These are phyloP conservation scores for Ophiocordyceps sinensis DNA, from an alignment of 2,329 filamentous ascomycete genomes.

Conservation along the genomic window DNA sequence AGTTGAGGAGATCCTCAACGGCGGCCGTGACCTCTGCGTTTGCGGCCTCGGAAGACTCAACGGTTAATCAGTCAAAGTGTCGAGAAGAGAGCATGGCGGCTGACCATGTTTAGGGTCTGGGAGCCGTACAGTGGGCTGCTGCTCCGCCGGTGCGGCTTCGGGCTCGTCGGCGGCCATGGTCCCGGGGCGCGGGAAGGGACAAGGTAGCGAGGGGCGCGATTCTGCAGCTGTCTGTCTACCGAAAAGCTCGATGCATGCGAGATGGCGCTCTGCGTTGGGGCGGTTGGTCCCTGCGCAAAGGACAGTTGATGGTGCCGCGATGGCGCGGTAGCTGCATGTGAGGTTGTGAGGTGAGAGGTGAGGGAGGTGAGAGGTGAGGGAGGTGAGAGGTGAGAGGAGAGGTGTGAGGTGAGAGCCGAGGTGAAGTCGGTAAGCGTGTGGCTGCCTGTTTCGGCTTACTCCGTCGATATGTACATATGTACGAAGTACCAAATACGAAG, in stretches of 20 bases:
- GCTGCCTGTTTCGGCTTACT: too few species aligned
- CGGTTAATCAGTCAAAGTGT: background rate
- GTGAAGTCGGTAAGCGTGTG: too few species aligned
- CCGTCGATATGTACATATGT: too few species aligned
- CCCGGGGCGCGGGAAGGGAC: background rate
- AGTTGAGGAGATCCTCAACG: constrained; percentile 76
- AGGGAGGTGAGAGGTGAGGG: too few species aligned
- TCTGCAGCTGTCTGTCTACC: background rate
- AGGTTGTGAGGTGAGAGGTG: too few species aligned
- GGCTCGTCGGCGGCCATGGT: constrained; percentile 24
- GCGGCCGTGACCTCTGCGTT: constrained; percentile 58
- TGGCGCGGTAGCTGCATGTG: too few species aligned
- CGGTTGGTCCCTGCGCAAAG: background rate
- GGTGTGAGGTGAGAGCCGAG: background rate
- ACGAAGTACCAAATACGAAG: background rate
- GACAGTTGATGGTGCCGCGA: too few species aligned
- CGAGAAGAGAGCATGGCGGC: background rate
- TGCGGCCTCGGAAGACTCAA: constrained; percentile 16
- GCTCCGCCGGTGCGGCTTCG: constrained; percentile 16
- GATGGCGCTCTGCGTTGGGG: background rate
- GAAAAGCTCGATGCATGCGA: background rate
- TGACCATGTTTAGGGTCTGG: background rate
- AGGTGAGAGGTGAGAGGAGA: too few species aligned
- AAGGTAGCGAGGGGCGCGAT: background rate
- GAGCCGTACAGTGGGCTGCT: constrained; percentile 4